Evolutionary conservation across 202 grass and related monocot genomes (phyloP).

Genomic region (Elaeis oleifera): DNA sequence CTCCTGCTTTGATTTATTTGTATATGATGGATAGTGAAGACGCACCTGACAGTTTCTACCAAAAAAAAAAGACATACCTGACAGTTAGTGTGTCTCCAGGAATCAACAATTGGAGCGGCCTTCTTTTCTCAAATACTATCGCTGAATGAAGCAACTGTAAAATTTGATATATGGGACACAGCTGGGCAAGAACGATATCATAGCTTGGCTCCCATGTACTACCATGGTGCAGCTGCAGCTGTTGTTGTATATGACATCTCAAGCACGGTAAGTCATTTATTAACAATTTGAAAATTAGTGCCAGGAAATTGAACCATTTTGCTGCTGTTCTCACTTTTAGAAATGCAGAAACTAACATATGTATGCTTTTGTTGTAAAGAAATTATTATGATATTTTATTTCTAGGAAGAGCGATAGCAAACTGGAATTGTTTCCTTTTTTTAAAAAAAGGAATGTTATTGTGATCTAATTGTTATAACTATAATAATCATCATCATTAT

Average conservation of each 20-base stretch:
- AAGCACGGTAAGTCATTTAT: constrained; percentile 31
- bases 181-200: constrained; percentile 74
- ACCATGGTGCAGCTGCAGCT: constrained; percentile 56
- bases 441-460: no score
- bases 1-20: not conserved
- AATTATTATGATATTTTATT: no score
- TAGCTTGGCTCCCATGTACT: constrained; percentile 84
- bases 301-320: no score
- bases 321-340: no score
- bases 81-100: constrained; percentile 19
- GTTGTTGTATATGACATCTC: constrained; percentile 79
- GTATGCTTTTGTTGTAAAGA: no score
- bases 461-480: no score
- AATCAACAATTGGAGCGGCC: constrained; percentile 74
- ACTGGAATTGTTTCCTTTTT: no score
- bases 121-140: constrained; percentile 70
- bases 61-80: not conserved
- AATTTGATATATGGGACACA: constrained; percentile 75
- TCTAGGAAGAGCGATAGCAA: no score
- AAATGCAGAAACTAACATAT: no score
- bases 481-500: no score
- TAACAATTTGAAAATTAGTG: not conserved
- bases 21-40: no score
- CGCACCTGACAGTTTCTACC: no score
- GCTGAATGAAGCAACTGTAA: constrained; percentile 41